Percentiles rank a stretch among this genome's conserved stretches.
phyloP scores from a whole-genome alignment of 73 alveolate genomes.

The Paramecium biaurelia region DNA sequence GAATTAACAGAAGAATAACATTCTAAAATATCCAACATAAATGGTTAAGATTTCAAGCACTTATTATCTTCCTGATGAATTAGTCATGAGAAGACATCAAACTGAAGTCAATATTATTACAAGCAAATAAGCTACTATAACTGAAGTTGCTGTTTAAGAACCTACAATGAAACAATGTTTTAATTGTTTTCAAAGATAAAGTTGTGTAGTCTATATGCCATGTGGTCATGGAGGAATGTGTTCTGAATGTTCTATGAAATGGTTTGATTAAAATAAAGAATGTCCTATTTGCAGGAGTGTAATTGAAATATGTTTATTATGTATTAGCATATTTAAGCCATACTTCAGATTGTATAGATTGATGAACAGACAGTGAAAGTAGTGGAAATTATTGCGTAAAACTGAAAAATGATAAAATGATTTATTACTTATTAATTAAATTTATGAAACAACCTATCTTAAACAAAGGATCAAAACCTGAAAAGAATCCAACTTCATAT shows the following conservation, averaged over 20 bases:
- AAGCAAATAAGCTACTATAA: not conserved
- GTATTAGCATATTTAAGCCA: not conserved
- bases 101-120: not conserved
- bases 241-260: not conserved
- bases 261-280: not conserved
- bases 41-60: not conserved
- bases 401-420: not conserved
- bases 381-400: not conserved
- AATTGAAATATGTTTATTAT: not conserved
- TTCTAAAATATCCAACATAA: not conserved
- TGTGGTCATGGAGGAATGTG: not conserved
- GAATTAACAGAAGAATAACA: not conserved
- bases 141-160: not conserved
- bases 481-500: slow-evolving; percentile 5
- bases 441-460: slow-evolving; percentile 39
- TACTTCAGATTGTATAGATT: not conserved
- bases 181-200: not conserved
- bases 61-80: not conserved
- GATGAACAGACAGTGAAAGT: not conserved
- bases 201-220: not conserved
- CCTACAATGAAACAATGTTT: not conserved
- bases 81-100: not conserved
- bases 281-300: not conserved
- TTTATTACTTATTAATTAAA: not conserved
- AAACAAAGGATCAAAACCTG: slow-evolving; percentile 8